These are phyloP conservation scores for Pichia nakasei DNA, from an alignment of 805 yeast genomes.

Conservation along the genomic window DNA sequence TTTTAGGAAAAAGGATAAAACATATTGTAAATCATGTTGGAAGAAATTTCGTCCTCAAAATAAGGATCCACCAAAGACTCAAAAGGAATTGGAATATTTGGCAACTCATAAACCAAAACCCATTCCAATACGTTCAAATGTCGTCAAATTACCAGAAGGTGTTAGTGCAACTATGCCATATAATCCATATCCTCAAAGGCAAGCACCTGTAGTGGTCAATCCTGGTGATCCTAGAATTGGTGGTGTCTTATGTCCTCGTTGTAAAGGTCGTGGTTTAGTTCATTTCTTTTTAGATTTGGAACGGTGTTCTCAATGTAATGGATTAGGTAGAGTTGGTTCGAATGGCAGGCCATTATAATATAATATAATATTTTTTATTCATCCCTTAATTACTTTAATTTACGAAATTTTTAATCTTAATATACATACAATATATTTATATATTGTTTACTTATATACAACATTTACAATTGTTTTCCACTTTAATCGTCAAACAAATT, in stretches of 20 bases:
- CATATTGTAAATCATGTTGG: slow-evolving; percentile 66
- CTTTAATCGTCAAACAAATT: slow-evolving; percentile 31
- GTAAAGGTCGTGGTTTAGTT: slow-evolving; percentile 56
- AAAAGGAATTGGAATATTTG: slow-evolving; percentile 8
- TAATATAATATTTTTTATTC: not conserved
- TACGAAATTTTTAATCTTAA: not conserved
- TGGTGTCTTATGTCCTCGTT: slow-evolving; percentile 63
- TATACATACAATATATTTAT: not conserved
- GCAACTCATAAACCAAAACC: slow-evolving; percentile 11
- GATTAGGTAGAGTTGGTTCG: slow-evolving; percentile 47
- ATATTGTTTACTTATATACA: too few relatives aligned
- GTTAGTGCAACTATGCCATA: slow-evolving; percentile 3
- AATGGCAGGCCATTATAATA: slow-evolving; percentile 11
- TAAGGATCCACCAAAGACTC: slow-evolving; percentile 15
- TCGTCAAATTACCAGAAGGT: slow-evolving; percentile 22
- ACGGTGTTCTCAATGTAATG: slow-evolving; percentile 55
- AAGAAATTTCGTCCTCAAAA: slow-evolving; percentile 34
- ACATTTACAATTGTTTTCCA: not conserved
- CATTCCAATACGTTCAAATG: slow-evolving; percentile 19
- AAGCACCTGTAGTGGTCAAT: slow-evolving; percentile 34
- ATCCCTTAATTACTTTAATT: not conserved
- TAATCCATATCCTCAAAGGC: slow-evolving; percentile 1
- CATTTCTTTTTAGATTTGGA: slow-evolving; percentile 52
- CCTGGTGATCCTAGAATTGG: slow-evolving; percentile 81
- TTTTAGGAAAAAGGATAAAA: slow-evolving; percentile 47